Base-by-base conservation (phyloP, 2,329 filamentous ascomycete species). In the Ramularia endophylla region DNA sequence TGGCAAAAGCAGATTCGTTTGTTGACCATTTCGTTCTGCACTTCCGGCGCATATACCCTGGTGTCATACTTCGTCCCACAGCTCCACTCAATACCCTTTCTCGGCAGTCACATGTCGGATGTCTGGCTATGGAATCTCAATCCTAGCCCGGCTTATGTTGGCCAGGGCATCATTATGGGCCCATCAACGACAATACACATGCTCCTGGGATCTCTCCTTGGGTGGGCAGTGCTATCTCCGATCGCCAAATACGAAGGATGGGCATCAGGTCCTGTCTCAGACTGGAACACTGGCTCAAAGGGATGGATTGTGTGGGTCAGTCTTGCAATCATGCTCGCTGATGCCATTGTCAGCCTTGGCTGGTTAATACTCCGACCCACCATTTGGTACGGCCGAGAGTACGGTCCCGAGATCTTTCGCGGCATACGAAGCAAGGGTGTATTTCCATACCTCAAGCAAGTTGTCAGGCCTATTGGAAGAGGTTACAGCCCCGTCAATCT, bases 291-390 rank as follows among this genome's bases (percentile, higher is more conserved):
- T 12, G 92, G 92, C 8, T 95, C 87, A 61, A 95, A 97, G 66
- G 92, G 90, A 28, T 98, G 92, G 92, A 97, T 98, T 46, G 87
- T 98, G 0, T 98, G 92, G 92, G 74, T 94, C 2, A 95, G 87
- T 25, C 70, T 98, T 20, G 87, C 92, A 3, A 95, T 98, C 52
- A 98, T 98, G 92, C 74, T 98, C 18, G 86, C 87, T 16, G 92
- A 98, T 64, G 87, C 90, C 0, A 74, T 98, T 3, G 77, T 97
- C 48, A 95, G 85, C 55, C 76, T 98, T 8, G 80, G 84, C 1
- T 88, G 89, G 71, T 75, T 95, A 29, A 70, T 85, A 1, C 51
- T 85, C 2, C 77, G 78, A 3, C 83, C 86, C 0, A 48, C 83
- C 1, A 61, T 83, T 15, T 64, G 64, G 9, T 65, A 75, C 51